Base-by-base conservation (phyloP, 2,329 filamentous ascomycete species). In the Penicillium sp. region DNA sequence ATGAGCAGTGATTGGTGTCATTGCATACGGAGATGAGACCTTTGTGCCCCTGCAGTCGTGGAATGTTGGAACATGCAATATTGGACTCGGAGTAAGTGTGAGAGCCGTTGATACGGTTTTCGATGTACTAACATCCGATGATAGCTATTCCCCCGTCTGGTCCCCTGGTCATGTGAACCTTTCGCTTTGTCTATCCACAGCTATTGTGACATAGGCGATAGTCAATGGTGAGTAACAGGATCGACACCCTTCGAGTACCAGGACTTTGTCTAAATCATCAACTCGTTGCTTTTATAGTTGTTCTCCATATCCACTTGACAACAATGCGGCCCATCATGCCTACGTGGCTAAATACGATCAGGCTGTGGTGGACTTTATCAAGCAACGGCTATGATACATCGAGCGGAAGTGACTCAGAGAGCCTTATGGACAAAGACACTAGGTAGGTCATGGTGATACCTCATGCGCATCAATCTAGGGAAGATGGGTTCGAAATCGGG, bases 361-460 rank as follows among this genome's bases (percentile, higher is more conserved):
- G 45, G 49, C 58, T 9, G 65, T 64, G n/a, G 64, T 68, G 13
- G 60, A 66, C 26, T 68, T 66, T n/a, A 65, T 66, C 28, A 60
- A 65, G 50, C 4, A n/a, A 1, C 59, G 65, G 22, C 28, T 67
- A 8, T 47, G 13, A 47, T 8, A 24, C 8, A 5, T 45, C 19
- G 19, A 10, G 10, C 22, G 42, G 4, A 12, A 45, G 4, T 45
- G 22, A 28, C 28, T 28, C 28, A 28, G 28, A 7, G 3, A 28
- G 28, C 4, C 28, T 28, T 28, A 44, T 19, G 2, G 10, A 44
- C 1, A 7, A 22, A 45, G 42, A 26, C 2, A 15, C 8, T 4
- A 24, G 42, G 1, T 4, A 24, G 42, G 1, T 2, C 17, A n/a
- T 38, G n/a, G 4, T 37, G 35, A 1, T 37, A 15, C 7, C 37